A percentile compares a stretch with the other conserved stretches of the same genome.
These are phyloP conservation scores for Leccinum insigne DNA, from an alignment of 1,284 basidiomycete genomes.

Conservation along the genomic window DNA sequence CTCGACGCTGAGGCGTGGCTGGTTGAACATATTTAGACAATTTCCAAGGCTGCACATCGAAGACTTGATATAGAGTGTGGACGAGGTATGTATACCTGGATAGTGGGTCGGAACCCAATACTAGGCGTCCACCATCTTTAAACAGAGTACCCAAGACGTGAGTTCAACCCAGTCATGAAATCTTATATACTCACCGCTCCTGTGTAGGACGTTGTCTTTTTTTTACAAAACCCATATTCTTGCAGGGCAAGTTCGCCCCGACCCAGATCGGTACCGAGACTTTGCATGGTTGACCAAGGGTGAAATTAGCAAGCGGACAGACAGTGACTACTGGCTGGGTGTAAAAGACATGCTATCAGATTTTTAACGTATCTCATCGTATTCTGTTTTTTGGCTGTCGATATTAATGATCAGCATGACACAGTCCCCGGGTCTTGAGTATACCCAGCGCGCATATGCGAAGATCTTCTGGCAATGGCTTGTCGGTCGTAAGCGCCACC, in stretches of 20 bases:
- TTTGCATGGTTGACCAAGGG: conserved; percentile 93
- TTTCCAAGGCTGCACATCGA: conserved; percentile 62
- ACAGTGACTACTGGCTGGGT: conserved; percentile 70
- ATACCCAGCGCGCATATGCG: too few species aligned
- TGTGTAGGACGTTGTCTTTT: conserved; percentile 54
- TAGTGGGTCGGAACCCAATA: conserved; percentile 74
- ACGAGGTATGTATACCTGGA: conserved; percentile 78
- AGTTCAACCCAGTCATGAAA: conserved; percentile 3
- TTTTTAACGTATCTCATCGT: conserved; percentile 25
- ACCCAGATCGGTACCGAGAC: conserved; percentile 56
- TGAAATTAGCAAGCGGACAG: conserved; percentile 71
- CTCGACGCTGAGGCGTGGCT: background rate
- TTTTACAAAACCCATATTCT: conserved; percentile 86
- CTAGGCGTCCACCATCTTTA: conserved; percentile 57
- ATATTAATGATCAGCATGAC: background rate
- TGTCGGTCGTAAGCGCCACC: too few species aligned
- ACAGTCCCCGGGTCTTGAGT: background rate
- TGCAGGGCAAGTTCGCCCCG: conserved; percentile 68
- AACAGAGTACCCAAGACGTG: conserved; percentile 38
- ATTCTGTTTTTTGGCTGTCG: background rate
- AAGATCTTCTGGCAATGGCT: too few species aligned
- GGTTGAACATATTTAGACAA: conserved; percentile 3
- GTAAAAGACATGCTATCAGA: conserved; percentile 83
- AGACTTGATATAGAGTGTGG: conserved; percentile 70
- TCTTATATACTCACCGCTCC: conserved; percentile 1